phyloP scores from a whole-genome alignment of 1,284 basidiomycete genomes.

The Pholiota adiposa region DNA sequence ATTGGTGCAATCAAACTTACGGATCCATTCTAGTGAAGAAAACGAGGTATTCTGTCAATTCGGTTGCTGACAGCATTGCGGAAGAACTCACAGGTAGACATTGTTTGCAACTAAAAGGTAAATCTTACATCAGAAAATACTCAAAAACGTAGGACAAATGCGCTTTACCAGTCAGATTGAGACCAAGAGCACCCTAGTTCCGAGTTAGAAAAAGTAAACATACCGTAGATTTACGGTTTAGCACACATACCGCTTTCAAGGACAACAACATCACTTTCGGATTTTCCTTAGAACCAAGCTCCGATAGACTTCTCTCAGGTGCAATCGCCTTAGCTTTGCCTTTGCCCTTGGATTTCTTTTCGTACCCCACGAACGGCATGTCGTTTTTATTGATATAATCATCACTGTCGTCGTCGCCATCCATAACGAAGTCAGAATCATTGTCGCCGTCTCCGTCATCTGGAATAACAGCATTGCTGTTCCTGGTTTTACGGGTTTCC shows the following conservation, averaged over 20 bases:
- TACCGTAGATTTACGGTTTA: not conserved
- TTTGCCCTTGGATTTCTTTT: constrained; percentile 41
- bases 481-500: constrained; percentile 9
- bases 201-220: not conserved
- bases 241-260: constrained; percentile 62
- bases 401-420: constrained; percentile 39
- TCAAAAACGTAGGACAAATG: not conserved
- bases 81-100: constrained; percentile 84
- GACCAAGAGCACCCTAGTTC: constrained; percentile 73
- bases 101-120: constrained; percentile 73
- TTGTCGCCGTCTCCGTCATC: constrained; percentile 32
- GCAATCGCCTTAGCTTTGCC: constrained; percentile 28
- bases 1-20: constrained; percentile 45
- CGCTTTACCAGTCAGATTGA: constrained; percentile 72
- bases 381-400: constrained; percentile 47
- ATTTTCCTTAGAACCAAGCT: constrained; percentile 40
- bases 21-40: constrained; percentile 74
- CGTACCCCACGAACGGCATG: constrained; percentile 9
- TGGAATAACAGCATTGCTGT: constrained; percentile 1
- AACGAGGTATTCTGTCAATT: too few relatives aligned
- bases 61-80: too few relatives aligned
- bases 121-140: not conserved
- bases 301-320: not conserved
- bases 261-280: constrained; percentile 88
- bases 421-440: constrained; percentile 37